Percentiles rank a stretch among this genome's conserved stretches.
Evolutionary conservation across 202 grass and related monocot species (phyloP).

Genomic region (Carex sylvatica): DNA sequence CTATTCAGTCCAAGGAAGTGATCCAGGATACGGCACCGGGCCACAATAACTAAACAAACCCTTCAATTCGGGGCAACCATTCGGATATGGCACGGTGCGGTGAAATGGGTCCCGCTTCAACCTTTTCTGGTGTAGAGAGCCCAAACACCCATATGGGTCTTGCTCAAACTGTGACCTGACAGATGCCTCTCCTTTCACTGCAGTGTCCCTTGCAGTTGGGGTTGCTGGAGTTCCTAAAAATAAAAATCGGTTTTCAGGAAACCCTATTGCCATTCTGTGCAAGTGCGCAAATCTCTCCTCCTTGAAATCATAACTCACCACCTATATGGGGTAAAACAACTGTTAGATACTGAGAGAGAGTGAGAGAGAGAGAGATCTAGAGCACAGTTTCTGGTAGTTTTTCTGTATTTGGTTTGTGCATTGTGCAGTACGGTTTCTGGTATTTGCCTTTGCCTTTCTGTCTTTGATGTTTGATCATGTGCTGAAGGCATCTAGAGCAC

Average conservation of each 20-base stretch:
- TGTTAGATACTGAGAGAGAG: constrained; percentile 3
- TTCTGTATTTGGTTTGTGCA: too few species aligned
- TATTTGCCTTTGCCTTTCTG: too few species aligned
- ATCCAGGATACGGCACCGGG: constrained; percentile 55
- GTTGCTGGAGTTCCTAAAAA: constrained; percentile 62
- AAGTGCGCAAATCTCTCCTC: constrained; percentile 73
- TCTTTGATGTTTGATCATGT: too few species aligned
- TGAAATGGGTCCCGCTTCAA: constrained; percentile 94
- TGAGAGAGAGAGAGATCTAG: background rate
- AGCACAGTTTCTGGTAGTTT: too few species aligned
- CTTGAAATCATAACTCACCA: constrained; percentile 96
- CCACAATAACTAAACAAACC: constrained; percentile 81
- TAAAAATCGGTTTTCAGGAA: constrained; percentile 82
- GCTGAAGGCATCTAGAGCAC: too few species aligned
- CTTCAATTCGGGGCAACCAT: constrained; percentile 81
- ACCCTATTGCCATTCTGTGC: constrained; percentile 68
- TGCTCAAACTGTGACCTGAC: constrained; percentile 76
- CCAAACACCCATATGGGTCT: constrained; percentile 84
- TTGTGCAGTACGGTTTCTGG: too few species aligned
- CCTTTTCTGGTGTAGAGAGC: constrained; percentile 67
- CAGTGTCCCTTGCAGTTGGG: constrained; percentile 46
- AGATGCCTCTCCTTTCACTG: constrained; percentile 68
- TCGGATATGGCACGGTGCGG: constrained; percentile 61
- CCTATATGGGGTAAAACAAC: constrained; percentile 29
- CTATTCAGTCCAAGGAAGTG: constrained; percentile 66